Conservation (phyloP, 768 basidiomycete species). For the Agrocybe pediades region DNA sequence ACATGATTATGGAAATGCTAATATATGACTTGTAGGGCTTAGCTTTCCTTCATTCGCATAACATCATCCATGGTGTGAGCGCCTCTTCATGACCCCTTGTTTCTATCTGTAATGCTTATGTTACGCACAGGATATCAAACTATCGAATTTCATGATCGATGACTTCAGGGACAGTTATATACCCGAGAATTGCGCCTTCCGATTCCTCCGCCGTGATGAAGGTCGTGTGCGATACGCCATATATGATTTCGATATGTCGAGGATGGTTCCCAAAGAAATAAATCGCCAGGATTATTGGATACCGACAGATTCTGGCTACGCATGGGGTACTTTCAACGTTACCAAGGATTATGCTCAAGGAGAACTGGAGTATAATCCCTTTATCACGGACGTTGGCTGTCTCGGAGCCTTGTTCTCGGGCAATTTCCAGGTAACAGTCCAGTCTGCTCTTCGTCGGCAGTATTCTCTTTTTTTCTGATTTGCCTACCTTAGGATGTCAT, state of each 20-base stretch:
- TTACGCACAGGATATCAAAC: conserved; percentile 5
- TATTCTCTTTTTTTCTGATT: too few species aligned
- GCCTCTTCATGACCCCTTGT: too few species aligned
- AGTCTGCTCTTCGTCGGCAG: background rate
- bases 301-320: conserved; percentile 8
- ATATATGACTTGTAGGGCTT: conserved; percentile 13
- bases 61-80: conserved; percentile 21
- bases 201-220: conserved; percentile 1
- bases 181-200: background rate
- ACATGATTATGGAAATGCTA: too few species aligned
- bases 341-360: conserved; percentile 18
- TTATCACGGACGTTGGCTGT: conserved; percentile 24
- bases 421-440: conserved; percentile 11
- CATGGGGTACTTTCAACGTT: conserved; percentile 5
- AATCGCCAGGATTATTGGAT: conserved; percentile 3
- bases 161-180: conserved; percentile 8
- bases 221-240: conserved; percentile 18
- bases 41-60: conserved; percentile 18
- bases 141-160: conserved; percentile 17
- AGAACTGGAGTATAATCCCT: conserved; percentile 26
- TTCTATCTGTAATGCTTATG: background rate
- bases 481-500: conserved; percentile 24
- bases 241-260: conserved; percentile 21
- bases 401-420: conserved; percentile 13
- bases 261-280: conserved; percentile 11